phyloP scores from a whole-genome alignment of 805 yeast genomes.

The Candida multigemmis region DNA sequence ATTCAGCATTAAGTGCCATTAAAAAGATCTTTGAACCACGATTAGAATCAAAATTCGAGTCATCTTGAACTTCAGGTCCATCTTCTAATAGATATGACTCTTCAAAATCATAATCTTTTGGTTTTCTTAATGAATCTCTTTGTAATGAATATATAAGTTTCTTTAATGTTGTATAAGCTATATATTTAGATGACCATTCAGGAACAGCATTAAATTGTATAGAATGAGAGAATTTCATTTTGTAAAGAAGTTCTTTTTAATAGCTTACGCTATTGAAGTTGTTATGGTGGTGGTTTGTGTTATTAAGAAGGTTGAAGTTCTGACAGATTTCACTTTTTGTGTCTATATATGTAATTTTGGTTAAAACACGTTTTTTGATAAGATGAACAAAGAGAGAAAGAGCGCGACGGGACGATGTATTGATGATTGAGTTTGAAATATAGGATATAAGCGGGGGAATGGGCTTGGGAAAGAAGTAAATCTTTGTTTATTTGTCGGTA shows the following conservation, averaged over 20 bases:
- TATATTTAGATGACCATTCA: conserved; percentile 91
- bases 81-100: conserved; percentile 22
- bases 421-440: too few relatives aligned
- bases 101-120: conserved; percentile 19
- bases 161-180: conserved; percentile 82
- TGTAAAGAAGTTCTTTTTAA: background rate
- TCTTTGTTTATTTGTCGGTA: too few relatives aligned
- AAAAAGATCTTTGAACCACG: too few relatives aligned
- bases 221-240: conserved; percentile 92
- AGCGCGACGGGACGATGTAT: too few relatives aligned
- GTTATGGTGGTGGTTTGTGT: too few relatives aligned
- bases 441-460: too few relatives aligned
- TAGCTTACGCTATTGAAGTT: background rate
- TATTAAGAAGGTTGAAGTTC: too few relatives aligned
- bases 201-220: conserved; percentile 96
- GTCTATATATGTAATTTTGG: too few relatives aligned
- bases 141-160: conserved; percentile 78
- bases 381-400: too few relatives aligned
- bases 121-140: conserved; percentile 38
- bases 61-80: conserved; percentile 21
- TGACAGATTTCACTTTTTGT: too few relatives aligned
- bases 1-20: conserved; percentile 70
- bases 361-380: too few relatives aligned
- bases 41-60: conserved; percentile 46
- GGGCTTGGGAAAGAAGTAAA: too few relatives aligned